Evolutionary conservation across 192 early-diverging fungal genomes (phyloP).

Genomic region (Funneliformis geosporum): DNA sequence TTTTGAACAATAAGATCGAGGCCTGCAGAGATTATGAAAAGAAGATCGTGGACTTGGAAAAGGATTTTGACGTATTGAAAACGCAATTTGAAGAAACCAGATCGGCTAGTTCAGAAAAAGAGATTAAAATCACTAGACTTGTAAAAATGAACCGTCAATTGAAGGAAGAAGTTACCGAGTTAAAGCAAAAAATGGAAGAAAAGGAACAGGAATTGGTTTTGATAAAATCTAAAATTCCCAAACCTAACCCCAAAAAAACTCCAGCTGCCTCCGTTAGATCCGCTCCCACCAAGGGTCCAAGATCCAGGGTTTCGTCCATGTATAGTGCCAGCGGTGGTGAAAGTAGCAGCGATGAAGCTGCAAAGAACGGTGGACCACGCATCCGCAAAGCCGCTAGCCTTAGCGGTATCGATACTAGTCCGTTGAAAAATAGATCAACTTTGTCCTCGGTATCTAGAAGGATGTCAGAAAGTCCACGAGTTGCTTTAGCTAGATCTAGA

Average conservation of each 20-base stretch:
- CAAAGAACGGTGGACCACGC: slow-evolving; percentile 3
- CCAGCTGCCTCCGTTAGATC: slow-evolving; percentile 2
- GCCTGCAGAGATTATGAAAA: slow-evolving; percentile 32
- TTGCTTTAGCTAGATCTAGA: neutral
- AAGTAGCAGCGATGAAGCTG: slow-evolving; percentile 28
- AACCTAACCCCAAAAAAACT: neutral
- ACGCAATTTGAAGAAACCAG: slow-evolving; percentile 21
- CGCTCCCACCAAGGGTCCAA: neutral
- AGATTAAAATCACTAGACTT: slow-evolving; percentile 21
- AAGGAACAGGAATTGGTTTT: slow-evolving; percentile 30
- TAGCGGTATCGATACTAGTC: slow-evolving; percentile 10
- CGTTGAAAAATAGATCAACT: neutral
- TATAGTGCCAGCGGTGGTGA: slow-evolving; percentile 26
- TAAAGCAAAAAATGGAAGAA: slow-evolving; percentile 34
- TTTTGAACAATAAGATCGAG: slow-evolving; percentile 30
- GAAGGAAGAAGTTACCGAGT: slow-evolving; percentile 28
- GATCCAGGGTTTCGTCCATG: neutral
- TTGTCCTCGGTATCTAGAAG: neutral
- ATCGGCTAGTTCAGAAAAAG: slow-evolving; percentile 26
- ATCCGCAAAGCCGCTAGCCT: slow-evolving; percentile 13
- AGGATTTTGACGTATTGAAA: slow-evolving; percentile 19
- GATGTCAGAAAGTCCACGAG: neutral
- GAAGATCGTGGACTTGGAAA: slow-evolving; percentile 21
- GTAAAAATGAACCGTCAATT: slow-evolving; percentile 32
- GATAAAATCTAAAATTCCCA: slow-evolving; percentile 28